Conservation (phyloP, 139 green algal genomes). For the Deuterostichococcus epilithicus region DNA sequence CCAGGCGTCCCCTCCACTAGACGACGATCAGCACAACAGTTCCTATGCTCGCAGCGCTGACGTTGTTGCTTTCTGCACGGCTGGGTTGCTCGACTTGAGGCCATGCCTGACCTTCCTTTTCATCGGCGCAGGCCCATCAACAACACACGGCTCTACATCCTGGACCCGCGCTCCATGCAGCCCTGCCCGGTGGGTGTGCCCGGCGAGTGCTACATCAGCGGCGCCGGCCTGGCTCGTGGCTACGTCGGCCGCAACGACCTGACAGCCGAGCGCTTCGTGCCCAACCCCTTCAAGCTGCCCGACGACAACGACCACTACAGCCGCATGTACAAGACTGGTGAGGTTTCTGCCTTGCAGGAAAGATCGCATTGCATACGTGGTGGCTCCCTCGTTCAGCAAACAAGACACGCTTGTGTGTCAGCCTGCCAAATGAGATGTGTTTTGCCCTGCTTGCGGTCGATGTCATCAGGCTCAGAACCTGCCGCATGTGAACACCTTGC, state of each 20-base stretch:
- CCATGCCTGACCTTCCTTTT: too few relatives aligned
- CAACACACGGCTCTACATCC: neutral
- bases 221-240: conserved; percentile 31
- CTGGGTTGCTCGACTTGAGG: too few relatives aligned
- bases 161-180: neutral
- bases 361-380: too few relatives aligned
- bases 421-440: conserved; percentile 31
- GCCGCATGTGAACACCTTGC: neutral
- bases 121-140: neutral
- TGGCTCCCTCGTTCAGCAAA: too few relatives aligned
- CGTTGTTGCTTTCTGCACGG: too few relatives aligned
- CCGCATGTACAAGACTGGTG: conserved; percentile 34
- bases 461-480: too few relatives aligned
- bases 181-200: conserved; percentile 25
- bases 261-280: conserved; percentile 37
- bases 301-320: conserved; percentile 21
- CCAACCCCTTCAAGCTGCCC: conserved; percentile 35
- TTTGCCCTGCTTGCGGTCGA: too few relatives aligned
- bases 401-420: neutral
- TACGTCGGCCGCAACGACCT: conserved; percentile 33
- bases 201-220: conserved; percentile 46
- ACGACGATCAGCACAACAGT: neutral
- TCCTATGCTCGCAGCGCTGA: too few relatives aligned
- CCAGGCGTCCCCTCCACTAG: too few relatives aligned
- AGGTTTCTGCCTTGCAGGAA: neutral